These are phyloP conservation scores for Colletotrichum theobromicola DNA, from an alignment of 2,329 filamentous ascomycete genomes.

Conservation along the genomic window DNA sequence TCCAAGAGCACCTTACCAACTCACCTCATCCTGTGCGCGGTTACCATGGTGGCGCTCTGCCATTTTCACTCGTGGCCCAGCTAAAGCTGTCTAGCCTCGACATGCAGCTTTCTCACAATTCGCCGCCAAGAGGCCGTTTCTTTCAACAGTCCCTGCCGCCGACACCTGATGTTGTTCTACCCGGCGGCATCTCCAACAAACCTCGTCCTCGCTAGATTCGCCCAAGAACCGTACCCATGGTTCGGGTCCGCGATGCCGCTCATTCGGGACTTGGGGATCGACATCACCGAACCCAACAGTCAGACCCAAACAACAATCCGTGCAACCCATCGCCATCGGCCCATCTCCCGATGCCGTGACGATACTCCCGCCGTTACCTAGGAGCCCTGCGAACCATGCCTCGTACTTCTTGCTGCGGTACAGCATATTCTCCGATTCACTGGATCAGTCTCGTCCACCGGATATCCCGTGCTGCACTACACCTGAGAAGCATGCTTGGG, in stretches of 20 bases:
- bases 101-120: neutral
- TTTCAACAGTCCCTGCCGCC: neutral
- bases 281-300: neutral
- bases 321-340: neutral
- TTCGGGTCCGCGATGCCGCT: neutral
- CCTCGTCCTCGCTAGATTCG: neutral
- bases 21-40: neutral
- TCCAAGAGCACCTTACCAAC: neutral
- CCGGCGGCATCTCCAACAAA: neutral
- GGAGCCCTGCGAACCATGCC: neutral
- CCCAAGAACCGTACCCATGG: neutral
- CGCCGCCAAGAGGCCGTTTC: neutral
- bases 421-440: neutral
- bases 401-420: neutral
- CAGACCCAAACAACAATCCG: neutral
- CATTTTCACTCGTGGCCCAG: constrained; percentile 1
- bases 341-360: neutral
- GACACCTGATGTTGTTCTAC: neutral
- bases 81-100: neutral
- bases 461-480: neutral
- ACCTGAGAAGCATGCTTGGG: neutral
- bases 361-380: neutral
- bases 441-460: neutral
- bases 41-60: constrained; percentile 18
- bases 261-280: neutral